Percentiles rank a stretch among this genome's conserved stretches.
These are phyloP conservation scores for Claviceps pazoutovae DNA, from an alignment of 2,329 filamentous ascomycete species.

Conservation along the genomic window DNA sequence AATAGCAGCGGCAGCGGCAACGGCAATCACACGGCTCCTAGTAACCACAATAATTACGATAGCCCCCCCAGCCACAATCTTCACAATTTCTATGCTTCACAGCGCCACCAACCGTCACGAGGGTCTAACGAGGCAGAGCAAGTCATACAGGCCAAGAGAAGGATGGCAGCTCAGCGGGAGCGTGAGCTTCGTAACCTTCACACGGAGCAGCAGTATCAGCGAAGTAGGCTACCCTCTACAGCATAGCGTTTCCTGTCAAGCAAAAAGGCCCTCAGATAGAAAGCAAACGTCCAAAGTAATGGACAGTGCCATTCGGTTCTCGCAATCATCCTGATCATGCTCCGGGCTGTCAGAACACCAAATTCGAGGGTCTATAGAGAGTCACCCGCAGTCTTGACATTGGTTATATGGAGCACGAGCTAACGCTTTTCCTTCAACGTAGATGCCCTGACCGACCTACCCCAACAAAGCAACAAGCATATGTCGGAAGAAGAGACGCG, in stretches of 20 bases:
- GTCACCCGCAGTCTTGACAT: slow-evolving; percentile 1
- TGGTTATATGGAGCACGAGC: slow-evolving; percentile 19
- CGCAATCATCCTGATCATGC: slow-evolving; percentile 5
- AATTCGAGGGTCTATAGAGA: slow-evolving; percentile 3
- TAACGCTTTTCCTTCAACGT: slow-evolving; percentile 25
- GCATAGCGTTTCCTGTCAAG: slow-evolving; percentile 43
- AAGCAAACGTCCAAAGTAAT: slow-evolving; percentile 18
- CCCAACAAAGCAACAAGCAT: slow-evolving; percentile 45
- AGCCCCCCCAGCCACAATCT: slow-evolving; percentile 59
- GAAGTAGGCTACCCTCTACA: slow-evolving; percentile 83
- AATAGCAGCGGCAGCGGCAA: slow-evolving; percentile 40
- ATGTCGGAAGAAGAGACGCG: slow-evolving; percentile 95
- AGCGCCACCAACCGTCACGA: slow-evolving; percentile 79
- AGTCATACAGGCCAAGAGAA: slow-evolving; percentile 97
- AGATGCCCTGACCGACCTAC: slow-evolving; percentile 37
- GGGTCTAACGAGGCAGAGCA: slow-evolving; percentile 85
- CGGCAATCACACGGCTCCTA: slow-evolving; percentile 39
- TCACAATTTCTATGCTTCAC: slow-evolving; percentile 86
- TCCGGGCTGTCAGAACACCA: slow-evolving; percentile 1
- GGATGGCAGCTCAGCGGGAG: slow-evolving; percentile 98
- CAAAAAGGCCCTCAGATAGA: slow-evolving; percentile 24
- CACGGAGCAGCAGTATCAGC: slow-evolving; percentile 99
- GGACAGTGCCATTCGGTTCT: slow-evolving; percentile 9
- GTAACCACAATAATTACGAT: slow-evolving; percentile 70
- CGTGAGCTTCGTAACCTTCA: slow-evolving; percentile 98